phyloP scores from a whole-genome alignment of 495 filamentous ascomycete species.

The Penicillium odoratum region DNA sequence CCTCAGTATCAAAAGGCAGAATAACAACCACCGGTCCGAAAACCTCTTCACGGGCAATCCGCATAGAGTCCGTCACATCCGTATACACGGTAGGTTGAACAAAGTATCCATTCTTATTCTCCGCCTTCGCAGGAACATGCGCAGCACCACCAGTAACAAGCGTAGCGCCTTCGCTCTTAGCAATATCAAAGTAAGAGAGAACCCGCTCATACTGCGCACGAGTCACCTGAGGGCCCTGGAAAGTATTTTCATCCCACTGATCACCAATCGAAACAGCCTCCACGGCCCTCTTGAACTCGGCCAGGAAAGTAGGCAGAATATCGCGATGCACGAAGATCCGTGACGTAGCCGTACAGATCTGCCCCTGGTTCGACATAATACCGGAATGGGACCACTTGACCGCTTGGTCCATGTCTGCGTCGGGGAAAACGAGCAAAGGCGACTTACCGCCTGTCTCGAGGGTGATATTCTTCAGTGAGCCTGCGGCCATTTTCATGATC shows the following conservation, averaged over 20 bases:
- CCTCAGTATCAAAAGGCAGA: slow-evolving; percentile 74
- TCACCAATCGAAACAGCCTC: slow-evolving; percentile 69
- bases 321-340: slow-evolving; percentile 78
- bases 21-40: slow-evolving; percentile 92
- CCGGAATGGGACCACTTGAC: slow-evolving; percentile 81
- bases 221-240: slow-evolving; percentile 85
- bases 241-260: slow-evolving; percentile 71
- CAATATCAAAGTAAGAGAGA: slow-evolving; percentile 74
- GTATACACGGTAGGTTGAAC: slow-evolving; percentile 73
- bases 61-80: slow-evolving; percentile 65
- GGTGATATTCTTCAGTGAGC: slow-evolving; percentile 39
- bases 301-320: slow-evolving; percentile 74
- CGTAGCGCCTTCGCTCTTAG: slow-evolving; percentile 79
- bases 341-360: slow-evolving; percentile 87
- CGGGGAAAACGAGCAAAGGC: slow-evolving; percentile 79
- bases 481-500: slow-evolving; percentile 85
- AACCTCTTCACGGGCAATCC: slow-evolving; percentile 70
- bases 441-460: slow-evolving; percentile 90
- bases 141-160: slow-evolving; percentile 72
- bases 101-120: slow-evolving; percentile 59
- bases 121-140: slow-evolving; percentile 52
- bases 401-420: slow-evolving; percentile 83
- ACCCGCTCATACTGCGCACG: slow-evolving; percentile 80
- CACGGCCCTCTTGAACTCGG: slow-evolving; percentile 66
- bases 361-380: slow-evolving; percentile 73